phyloP scores from a whole-genome alignment of 2,329 filamentous ascomycete species.

The Alternaria tenuissima region DNA sequence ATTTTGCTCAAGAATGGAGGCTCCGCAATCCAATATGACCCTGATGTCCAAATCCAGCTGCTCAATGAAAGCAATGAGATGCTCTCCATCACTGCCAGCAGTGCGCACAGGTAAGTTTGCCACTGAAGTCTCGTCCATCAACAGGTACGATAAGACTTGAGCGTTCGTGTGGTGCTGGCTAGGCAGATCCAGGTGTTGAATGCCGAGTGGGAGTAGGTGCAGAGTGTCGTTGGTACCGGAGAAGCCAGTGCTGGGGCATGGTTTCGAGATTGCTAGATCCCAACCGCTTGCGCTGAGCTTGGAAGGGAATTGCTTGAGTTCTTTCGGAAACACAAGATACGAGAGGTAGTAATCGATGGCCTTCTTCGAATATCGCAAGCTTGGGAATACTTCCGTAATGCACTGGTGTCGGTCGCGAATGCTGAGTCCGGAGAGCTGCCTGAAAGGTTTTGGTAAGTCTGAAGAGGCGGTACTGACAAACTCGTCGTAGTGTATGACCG shows the following conservation, averaged over 20 bases:
- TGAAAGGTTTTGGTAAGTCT: constrained; percentile 50
- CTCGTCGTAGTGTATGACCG: constrained; percentile 59
- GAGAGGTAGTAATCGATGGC: constrained; percentile 71
- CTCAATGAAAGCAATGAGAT: constrained; percentile 58
- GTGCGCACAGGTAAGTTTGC: constrained; percentile 31
- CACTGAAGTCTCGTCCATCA: constrained; percentile 55
- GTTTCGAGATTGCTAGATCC: constrained; percentile 65
- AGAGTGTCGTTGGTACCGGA: constrained; percentile 73
- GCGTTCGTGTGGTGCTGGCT: constrained; percentile 72
- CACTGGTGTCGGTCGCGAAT: constrained; percentile 62
- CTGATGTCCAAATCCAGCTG: constrained; percentile 53
- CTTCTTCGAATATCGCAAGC: constrained; percentile 61
- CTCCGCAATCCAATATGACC: constrained; percentile 76
- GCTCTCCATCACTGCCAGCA: constrained; percentile 43
- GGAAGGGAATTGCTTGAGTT: constrained; percentile 68
- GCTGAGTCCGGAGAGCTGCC: constrained; percentile 35
- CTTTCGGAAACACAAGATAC: constrained; percentile 66
- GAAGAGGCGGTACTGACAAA: constrained; percentile 55
- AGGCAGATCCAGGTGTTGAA: constrained; percentile 64
- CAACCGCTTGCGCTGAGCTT: constrained; percentile 73
- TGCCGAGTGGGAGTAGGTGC: constrained; percentile 64
- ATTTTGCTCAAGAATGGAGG: constrained; percentile 70
- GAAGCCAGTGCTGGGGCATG: constrained; percentile 68
- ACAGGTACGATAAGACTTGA: constrained; percentile 66
- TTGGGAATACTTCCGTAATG: constrained; percentile 59